These are phyloP conservation scores for Cladophialophora immunda DNA, from an alignment of 2,329 filamentous ascomycete species.

Conservation along the genomic window DNA sequence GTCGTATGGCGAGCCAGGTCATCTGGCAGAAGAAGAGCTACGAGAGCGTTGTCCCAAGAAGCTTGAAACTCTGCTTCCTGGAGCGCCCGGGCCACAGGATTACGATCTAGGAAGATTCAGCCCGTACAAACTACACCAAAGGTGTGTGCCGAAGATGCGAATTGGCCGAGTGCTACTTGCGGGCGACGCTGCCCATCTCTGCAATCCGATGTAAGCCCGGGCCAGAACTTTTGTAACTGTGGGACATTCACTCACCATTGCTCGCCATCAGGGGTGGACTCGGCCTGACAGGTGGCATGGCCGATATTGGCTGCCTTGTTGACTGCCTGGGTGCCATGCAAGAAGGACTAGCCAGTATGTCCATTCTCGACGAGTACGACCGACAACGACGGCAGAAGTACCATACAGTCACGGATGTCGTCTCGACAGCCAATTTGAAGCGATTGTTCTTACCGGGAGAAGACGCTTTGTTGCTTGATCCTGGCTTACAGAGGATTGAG, in stretches of 20 bases:
- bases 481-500: background rate
- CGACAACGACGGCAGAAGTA: background rate
- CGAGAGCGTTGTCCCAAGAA: slow-evolving; percentile 61
- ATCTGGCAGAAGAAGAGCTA: slow-evolving; percentile 63
- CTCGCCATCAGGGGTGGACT: background rate
- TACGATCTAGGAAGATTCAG: slow-evolving; percentile 66
- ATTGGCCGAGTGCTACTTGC: slow-evolving; percentile 65
- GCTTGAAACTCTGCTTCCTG: slow-evolving; percentile 66
- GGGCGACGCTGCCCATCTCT: slow-evolving; percentile 69
- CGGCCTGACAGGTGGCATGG: background rate
- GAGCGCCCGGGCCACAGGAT: slow-evolving; percentile 64
- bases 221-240: too few relatives aligned
- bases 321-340: background rate
- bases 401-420: background rate
- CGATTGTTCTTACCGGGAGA: background rate
- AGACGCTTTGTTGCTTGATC: background rate
- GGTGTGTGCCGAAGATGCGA: slow-evolving; percentile 64
- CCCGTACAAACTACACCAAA: slow-evolving; percentile 69
- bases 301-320: background rate
- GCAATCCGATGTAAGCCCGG: slow-evolving; percentile 47
- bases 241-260: too few relatives aligned
- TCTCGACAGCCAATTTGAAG: background rate
- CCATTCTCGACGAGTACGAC: background rate
- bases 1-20: slow-evolving; percentile 67
- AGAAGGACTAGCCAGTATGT: background rate